Base-by-base conservation (phyloP, 495 filamentous ascomycete genomes). In the Baudoinia panamericana region DNA sequence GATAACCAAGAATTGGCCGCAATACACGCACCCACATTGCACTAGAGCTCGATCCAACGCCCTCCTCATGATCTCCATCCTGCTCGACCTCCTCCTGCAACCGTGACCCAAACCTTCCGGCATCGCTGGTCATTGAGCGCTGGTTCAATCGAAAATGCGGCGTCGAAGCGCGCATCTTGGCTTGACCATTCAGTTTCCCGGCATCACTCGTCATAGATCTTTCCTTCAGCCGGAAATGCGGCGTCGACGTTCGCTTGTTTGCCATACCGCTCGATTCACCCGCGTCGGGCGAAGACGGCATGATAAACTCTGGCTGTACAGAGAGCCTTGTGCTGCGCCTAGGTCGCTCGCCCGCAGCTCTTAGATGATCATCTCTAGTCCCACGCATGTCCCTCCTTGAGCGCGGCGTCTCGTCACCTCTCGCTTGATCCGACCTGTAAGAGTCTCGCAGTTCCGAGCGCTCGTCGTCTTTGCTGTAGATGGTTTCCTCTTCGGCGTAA, bases 301-400 rank as follows among this genome's bases (percentile, higher is more conserved):
- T 70, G 17, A 69, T 56, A 27, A 72, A 46, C 28, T 66, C 61
- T 16, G 66, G 66, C 41, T 65, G 66, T 31, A 46, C 52, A 5
- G 56, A 56, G n/a, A 41, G 28, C 15, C 44, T 29, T 16, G 37
- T 33, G 5, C 22, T 26, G 10, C 48, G 5, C 46, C 38, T 41
- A n/a, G n/a, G n/a, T 36, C 31, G 48, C 34, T 24, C 52, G 41
- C 22, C 41, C 32, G 19, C 24, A 8, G 28, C 20, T 17, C 9
- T 10, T 36, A 22, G 18, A 35, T 28, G 33, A n/a, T 29, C 33
- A n/a, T 18, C 16, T 5, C 36, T 35, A 25, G 33, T 41, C 17
- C 19, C 46, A 1, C 41, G 41, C 28, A 39, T 30, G 18, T 37
- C 16, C 7, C 18, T 16, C 16, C 23, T n/a, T 27, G 12, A 18